Conservation (phyloP, 495 filamentous ascomycete species). For the Penicillium salamii region DNA sequence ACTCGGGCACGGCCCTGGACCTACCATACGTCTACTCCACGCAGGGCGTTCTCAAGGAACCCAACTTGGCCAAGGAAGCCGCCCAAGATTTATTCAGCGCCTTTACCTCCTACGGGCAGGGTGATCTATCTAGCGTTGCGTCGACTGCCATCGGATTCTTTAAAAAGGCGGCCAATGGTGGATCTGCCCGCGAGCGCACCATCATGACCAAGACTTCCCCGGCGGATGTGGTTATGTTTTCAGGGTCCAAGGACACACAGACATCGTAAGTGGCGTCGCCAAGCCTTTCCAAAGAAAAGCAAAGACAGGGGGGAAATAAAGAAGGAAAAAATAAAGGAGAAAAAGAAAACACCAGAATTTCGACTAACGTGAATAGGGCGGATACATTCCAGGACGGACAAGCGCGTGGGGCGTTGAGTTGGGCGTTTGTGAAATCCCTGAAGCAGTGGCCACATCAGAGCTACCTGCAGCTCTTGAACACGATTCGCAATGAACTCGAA, state of each 20-base stretch:
- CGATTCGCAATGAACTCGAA: conserved; percentile 86
- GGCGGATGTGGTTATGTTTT: conserved; percentile 97
- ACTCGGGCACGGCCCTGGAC: conserved; percentile 93
- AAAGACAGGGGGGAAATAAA: no score
- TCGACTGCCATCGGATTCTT: conserved; percentile 80
- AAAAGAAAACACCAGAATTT: background rate
- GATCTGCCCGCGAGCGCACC: conserved; percentile 72
- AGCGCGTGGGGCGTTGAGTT: conserved; percentile 95
- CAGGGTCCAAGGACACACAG: conserved; percentile 93
- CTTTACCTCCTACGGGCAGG: conserved; percentile 80
- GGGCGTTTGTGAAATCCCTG: conserved; percentile 89
- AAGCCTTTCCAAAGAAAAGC: no score
- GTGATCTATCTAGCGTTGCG: conserved; percentile 79
- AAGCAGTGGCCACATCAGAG: conserved; percentile 95
- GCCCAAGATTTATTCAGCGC: conserved; percentile 87
- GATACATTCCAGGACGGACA: conserved; percentile 60
- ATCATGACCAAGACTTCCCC: conserved; percentile 87
- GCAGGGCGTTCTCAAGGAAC: conserved; percentile 92
- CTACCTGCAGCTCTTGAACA: conserved; percentile 91
- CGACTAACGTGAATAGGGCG: conserved; percentile 21
- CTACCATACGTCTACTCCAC: conserved; percentile 97
- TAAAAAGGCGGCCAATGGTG: conserved; percentile 84
- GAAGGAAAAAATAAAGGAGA: no score
- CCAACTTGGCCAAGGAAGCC: conserved; percentile 95
- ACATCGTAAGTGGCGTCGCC: conserved; percentile 49